Conservation (phyloP, 2,329 filamentous ascomycete genomes). For the Pseudogymnoascus sp. region DNA sequence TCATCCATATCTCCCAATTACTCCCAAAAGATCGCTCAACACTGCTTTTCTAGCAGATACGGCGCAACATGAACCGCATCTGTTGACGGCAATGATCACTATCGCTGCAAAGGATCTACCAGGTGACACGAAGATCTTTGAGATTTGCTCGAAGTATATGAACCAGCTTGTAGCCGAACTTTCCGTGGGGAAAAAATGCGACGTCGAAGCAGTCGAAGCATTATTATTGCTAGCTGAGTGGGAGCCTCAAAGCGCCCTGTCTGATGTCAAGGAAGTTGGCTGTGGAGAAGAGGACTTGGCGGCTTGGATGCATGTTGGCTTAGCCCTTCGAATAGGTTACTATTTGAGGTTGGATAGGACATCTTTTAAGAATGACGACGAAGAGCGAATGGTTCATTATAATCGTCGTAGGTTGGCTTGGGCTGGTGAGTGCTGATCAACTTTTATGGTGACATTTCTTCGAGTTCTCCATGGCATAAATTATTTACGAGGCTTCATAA, state of each 20-base stretch:
- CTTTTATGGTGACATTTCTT: neutral
- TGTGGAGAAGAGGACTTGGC: constrained; percentile 68
- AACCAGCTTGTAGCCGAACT: constrained; percentile 61
- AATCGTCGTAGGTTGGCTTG: constrained; percentile 61
- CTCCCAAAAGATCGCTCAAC: constrained; percentile 53
- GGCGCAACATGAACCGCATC: constrained; percentile 55
- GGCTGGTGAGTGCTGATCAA: constrained; percentile 43
- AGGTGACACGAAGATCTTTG: constrained; percentile 56
- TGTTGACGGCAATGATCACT: constrained; percentile 63
- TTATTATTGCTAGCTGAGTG: constrained; percentile 65
- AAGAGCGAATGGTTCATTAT: constrained; percentile 52
- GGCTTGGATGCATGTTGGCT: constrained; percentile 71
- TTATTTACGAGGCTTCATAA: neutral
- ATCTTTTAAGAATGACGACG: constrained; percentile 55
- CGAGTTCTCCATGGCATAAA: neutral
- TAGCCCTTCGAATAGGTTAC: constrained; percentile 63
- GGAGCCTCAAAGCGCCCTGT: constrained; percentile 35
- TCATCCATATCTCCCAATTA: constrained; percentile 64
- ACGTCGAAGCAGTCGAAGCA: constrained; percentile 65
- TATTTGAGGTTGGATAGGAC: constrained; percentile 64
- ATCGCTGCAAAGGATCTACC: constrained; percentile 66
- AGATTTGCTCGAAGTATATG: constrained; percentile 63
- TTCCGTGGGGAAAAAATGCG: constrained; percentile 58
- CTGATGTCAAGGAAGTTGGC: constrained; percentile 48
- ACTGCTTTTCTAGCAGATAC: constrained; percentile 46